phyloP scores from a whole-genome alignment of 2,329 filamentous ascomycete species.

The Fusarium veterinarium region DNA sequence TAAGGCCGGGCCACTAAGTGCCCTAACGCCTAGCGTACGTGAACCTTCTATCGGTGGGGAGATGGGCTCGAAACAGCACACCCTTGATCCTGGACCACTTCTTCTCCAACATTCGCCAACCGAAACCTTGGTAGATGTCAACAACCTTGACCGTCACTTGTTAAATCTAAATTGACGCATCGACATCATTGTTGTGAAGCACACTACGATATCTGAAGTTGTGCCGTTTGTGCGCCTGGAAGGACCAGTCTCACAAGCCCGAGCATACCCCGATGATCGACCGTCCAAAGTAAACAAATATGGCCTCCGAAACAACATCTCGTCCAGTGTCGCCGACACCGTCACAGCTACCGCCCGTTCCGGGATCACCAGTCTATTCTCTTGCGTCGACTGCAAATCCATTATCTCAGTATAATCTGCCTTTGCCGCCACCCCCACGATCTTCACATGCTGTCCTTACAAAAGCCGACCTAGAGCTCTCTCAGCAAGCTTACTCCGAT shows the following conservation, averaged over 20 bases:
- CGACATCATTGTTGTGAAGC: not conserved
- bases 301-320: constrained; percentile 49
- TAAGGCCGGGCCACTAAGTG: constrained; percentile 31
- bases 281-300: constrained; percentile 40
- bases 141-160: constrained; percentile 9
- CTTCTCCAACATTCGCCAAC: constrained; percentile 42
- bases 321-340: constrained; percentile 62
- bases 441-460: constrained; percentile 70
- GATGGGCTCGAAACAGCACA: constrained; percentile 16
- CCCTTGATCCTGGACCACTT: constrained; percentile 17
- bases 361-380: constrained; percentile 71
- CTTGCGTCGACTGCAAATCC: constrained; percentile 72
- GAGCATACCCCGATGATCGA: constrained; percentile 25
- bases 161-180: constrained; percentile 11
- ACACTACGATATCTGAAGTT: constrained; percentile 14
- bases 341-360: constrained; percentile 70
- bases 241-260: constrained; percentile 16
- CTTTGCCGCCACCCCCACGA: constrained; percentile 69
- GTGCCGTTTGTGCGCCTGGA: not conserved
- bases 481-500: constrained; percentile 71
- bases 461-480: constrained; percentile 71
- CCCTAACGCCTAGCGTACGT: constrained; percentile 35
- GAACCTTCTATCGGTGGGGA: constrained; percentile 38
- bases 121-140: constrained; percentile 23
- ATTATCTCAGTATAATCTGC: constrained; percentile 68